Evolutionary conservation across 495 filamentous ascomycete genomes (phyloP).

Genomic region (Lichina pygmaea): DNA sequence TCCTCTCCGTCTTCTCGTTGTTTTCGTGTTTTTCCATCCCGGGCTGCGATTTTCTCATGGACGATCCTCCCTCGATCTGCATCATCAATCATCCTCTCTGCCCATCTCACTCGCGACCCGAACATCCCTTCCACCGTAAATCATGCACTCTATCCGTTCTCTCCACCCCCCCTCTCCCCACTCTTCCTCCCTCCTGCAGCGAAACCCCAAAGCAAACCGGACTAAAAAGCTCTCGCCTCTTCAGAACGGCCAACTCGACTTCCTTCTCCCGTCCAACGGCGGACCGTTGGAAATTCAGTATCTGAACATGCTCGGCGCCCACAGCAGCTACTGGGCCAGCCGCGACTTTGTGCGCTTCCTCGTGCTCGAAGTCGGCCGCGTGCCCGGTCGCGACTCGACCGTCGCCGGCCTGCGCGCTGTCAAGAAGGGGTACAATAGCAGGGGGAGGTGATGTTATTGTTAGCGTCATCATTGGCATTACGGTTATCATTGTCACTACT

Average conservation of each 20-base stretch:
- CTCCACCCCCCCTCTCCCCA: too few relatives aligned
- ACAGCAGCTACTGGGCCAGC: slow-evolving; percentile 77
- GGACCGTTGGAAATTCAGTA: slow-evolving; percentile 85
- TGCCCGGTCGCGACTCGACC: slow-evolving; percentile 37
- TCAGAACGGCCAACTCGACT: slow-evolving; percentile 74
- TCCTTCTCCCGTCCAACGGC: slow-evolving; percentile 48
- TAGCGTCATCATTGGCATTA: too few relatives aligned
- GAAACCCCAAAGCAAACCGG: too few relatives aligned
- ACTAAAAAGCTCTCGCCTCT: too few relatives aligned
- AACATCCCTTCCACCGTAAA: too few relatives aligned
- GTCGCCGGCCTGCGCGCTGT: slow-evolving; percentile 42
- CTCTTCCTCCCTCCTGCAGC: too few relatives aligned
- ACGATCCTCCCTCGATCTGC: too few relatives aligned
- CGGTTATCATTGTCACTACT: too few relatives aligned
- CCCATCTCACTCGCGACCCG: too few relatives aligned
- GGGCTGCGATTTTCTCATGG: too few relatives aligned
- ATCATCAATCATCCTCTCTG: too few relatives aligned
- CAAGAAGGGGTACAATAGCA: slow-evolving; percentile 23
- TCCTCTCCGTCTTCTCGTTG: not conserved
- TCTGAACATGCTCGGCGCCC: slow-evolving; percentile 89
- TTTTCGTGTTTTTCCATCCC: not conserved
- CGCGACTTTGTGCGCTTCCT: slow-evolving; percentile 67
- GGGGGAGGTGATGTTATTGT: not conserved
- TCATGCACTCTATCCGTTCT: too few relatives aligned
- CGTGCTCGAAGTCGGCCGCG: slow-evolving; percentile 62